A percentile compares a stretch with the other conserved stretches of the same genome.
These are phyloP conservation scores for Pseudoturritis turrita DNA, from an alignment of 345 rosid species.

Conservation along the genomic window DNA sequence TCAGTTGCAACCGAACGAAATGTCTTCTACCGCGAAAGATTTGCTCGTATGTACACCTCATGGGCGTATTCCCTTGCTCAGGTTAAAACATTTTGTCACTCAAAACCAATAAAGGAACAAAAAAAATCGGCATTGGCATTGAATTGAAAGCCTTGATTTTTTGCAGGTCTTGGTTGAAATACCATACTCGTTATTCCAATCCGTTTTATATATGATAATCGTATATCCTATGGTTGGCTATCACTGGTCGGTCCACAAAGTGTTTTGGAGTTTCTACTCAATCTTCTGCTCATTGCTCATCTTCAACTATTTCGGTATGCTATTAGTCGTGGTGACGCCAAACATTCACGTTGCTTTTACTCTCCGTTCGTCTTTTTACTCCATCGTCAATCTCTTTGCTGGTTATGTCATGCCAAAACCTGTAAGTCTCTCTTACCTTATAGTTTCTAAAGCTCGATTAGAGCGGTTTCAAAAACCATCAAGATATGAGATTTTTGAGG, in stretches of 20 bases:
- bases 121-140: not conserved
- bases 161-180: constrained; percentile 47
- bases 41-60: constrained; percentile 44
- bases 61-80: constrained; percentile 48
- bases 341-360: constrained; percentile 39
- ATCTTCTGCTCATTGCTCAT: constrained; percentile 44
- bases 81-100: constrained; percentile 28
- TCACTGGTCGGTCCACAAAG: constrained; percentile 31
- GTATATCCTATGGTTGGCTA: constrained; percentile 43
- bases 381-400: constrained; percentile 42
- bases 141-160: not conserved
- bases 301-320: constrained; percentile 42
- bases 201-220: constrained; percentile 24
- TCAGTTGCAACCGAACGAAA: constrained; percentile 32
- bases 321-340: constrained; percentile 36
- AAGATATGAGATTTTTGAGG: not conserved
- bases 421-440: constrained; percentile 21
- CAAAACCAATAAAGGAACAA: not conserved
- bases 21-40: constrained; percentile 39
- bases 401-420: constrained; percentile 49
- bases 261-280: constrained; percentile 39
- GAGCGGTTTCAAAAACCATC: not conserved
- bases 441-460: not conserved
- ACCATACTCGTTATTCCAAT: constrained; percentile 39
- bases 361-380: constrained; percentile 30